Conservation (phyloP, 345 rosid genomes). For the Reutealis trisperma region DNA sequence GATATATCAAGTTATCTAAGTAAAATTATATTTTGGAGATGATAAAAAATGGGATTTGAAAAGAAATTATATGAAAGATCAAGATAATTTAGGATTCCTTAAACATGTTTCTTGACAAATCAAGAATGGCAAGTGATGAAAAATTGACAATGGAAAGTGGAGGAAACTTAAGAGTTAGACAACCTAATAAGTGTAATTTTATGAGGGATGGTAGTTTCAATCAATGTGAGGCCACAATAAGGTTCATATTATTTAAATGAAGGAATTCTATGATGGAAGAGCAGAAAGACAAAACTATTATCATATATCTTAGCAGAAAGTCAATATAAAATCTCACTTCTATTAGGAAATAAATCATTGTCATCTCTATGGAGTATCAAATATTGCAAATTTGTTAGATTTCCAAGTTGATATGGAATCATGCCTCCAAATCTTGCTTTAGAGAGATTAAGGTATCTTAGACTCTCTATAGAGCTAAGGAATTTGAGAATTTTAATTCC, state of each 20-base stretch:
- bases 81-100: not conserved
- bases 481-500: constrained; percentile 10
- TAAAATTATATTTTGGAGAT: not conserved
- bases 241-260: constrained; percentile 6
- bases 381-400: not conserved
- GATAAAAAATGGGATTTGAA: not conserved
- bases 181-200: constrained; percentile 5
- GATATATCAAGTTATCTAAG: not conserved
- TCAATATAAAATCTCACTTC: too few relatives aligned
- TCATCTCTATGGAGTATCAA: not conserved
- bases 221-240: constrained; percentile 20
- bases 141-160: constrained; percentile 7
- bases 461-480: not conserved
- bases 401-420: too few relatives aligned
- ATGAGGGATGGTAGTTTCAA: constrained; percentile 18
- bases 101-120: not conserved
- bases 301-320: not conserved
- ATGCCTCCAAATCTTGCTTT: too few relatives aligned
- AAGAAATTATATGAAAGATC: not conserved
- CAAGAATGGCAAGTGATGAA: constrained; percentile 17
- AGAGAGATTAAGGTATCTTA: too few relatives aligned
- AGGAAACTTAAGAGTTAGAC: not conserved
- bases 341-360: too few relatives aligned
- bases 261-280: constrained; percentile 4
- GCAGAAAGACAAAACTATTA: not conserved